Base-by-base conservation (phyloP, 169 alveolate species). In the Besnoitia besnoiti region DNA sequence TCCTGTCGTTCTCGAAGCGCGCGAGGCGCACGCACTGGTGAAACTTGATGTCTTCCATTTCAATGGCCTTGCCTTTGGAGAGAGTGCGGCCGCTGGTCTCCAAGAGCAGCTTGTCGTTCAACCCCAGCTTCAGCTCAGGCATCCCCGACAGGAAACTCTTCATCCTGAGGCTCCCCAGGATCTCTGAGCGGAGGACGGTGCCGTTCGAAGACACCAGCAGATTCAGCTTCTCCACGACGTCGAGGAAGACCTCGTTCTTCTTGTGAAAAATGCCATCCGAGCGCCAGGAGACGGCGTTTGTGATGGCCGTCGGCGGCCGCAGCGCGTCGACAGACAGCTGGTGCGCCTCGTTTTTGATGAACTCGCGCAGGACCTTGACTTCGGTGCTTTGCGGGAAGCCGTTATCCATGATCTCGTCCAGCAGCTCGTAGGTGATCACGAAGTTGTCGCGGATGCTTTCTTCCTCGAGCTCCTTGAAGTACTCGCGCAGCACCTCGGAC, bases 331-430 rank as follows among this genome's bases (percentile, higher is more conserved):
- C 95, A 59, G 96, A 93, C 92, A 97, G 91, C 95, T 97, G 97
- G 90, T 97, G 97, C 39, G 99, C 97, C 95, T 98, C 99, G 85
- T 98, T 98, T 93, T 98, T 98, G 87, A 98, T 98, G 93, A 96
- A 98, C 94, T 98, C 99, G 90, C 97, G 98, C 85, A 98, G 95
- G 59, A 98, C 98, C 96, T 97, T 98, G 67, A 94, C 98, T 96
- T 93, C 97, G 12, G 97, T 95, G 33, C 95, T 90, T 77, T 99
- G 99, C 21, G 99, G 99, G 93, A 98, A 99, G 5, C 99, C 99
- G 94, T 98, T 98, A 95, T 99, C 99, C 96, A 98, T 95, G 99
- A 99, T 98, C 94, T 99, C 99, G 95, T 99, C 99, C 47, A 99
- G 95, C 37, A 99, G 95, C 95, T 99, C 99, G 95, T 99, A 99